Percentiles rank a stretch among this genome's conserved stretches.
Evolutionary conservation across 352 stramenopile species (phyloP).

Genomic region (Pythium graminicola): DNA sequence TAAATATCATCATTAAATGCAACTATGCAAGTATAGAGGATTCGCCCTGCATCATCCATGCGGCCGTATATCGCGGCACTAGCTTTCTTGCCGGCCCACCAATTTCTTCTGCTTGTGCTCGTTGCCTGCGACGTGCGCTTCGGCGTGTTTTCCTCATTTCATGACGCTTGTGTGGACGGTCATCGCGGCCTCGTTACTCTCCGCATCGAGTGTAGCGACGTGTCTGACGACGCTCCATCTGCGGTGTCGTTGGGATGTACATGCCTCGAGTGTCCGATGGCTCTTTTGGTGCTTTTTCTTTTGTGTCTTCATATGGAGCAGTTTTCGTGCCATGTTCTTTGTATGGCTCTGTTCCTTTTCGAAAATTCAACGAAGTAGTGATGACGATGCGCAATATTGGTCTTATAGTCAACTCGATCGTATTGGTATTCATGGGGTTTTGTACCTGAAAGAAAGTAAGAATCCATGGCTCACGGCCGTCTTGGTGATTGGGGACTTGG

Average conservation of each 20-base stretch:
- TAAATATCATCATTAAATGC: no score
- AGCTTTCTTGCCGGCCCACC: neutral
- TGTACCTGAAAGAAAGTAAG: constrained; percentile 15
- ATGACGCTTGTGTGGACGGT: constrained; percentile 6
- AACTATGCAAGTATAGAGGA: no score
- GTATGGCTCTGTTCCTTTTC: constrained; percentile 22
- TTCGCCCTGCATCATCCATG: no score
- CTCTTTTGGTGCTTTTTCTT: constrained; percentile 61
- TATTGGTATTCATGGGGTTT: constrained; percentile 38
- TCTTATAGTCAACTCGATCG: constrained; percentile 33
- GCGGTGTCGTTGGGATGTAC: constrained; percentile 19
- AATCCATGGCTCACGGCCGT: constrained; percentile 28
- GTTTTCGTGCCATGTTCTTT: constrained; percentile 34
- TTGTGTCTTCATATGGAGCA: constrained; percentile 42
- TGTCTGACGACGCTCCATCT: constrained; percentile 19
- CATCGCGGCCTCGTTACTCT: neutral
- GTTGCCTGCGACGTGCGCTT: neutral
- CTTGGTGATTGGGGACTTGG: constrained; percentile 40
- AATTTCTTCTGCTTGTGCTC: neutral
- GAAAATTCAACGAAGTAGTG: constrained; percentile 4
- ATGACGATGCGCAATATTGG: neutral
- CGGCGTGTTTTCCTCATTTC: neutral
- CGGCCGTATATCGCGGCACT: no score
- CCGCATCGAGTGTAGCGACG: constrained; percentile 8
- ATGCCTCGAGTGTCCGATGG: constrained; percentile 42